A percentile compares a stretch with the other conserved stretches of the same genome.
Evolutionary conservation across 768 basidiomycete species (phyloP).

Genomic region (Boletus reticulatus): DNA sequence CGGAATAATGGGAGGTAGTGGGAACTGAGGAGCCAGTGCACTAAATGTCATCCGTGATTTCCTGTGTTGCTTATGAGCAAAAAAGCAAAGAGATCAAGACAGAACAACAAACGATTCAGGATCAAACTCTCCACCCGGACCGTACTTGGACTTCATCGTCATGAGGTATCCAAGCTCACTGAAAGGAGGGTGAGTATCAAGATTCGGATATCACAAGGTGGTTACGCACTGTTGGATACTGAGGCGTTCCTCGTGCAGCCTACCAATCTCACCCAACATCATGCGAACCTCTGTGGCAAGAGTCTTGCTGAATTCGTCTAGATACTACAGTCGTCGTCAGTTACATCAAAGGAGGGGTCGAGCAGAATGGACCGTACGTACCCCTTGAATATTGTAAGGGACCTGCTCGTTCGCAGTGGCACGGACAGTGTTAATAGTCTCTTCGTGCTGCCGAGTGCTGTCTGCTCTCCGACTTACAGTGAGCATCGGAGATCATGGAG

Average conservation of each 20-base stretch:
- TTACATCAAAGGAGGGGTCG: neutral
- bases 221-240: conserved; percentile 70
- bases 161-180: conserved; percentile 78
- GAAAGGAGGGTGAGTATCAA: conserved; percentile 4
- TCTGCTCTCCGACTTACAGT: conserved; percentile 62
- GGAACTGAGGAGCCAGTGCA: conserved; percentile 41
- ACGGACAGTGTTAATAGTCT: conserved; percentile 59
- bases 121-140: conserved; percentile 81
- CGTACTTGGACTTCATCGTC: conserved; percentile 69
- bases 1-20: conserved; percentile 42
- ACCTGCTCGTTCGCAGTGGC: conserved; percentile 74
- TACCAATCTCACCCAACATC: conserved; percentile 80
- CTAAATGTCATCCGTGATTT: conserved; percentile 41
- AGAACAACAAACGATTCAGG: conserved; percentile 61
- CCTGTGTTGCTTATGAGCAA: conserved; percentile 27
- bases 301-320: conserved; percentile 79
- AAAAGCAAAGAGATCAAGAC: neutral
- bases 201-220: neutral
- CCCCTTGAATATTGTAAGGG: conserved; percentile 74
- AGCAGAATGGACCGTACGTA: conserved; percentile 34
- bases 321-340: conserved; percentile 45
- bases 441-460: conserved; percentile 53
- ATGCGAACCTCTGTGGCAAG: conserved; percentile 68
- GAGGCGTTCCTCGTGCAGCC: conserved; percentile 75
- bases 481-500: conserved; percentile 3